phyloP scores from a whole-genome alignment of 2,329 filamentous ascomycete genomes.

The Neopestalotiopsis rosae region DNA sequence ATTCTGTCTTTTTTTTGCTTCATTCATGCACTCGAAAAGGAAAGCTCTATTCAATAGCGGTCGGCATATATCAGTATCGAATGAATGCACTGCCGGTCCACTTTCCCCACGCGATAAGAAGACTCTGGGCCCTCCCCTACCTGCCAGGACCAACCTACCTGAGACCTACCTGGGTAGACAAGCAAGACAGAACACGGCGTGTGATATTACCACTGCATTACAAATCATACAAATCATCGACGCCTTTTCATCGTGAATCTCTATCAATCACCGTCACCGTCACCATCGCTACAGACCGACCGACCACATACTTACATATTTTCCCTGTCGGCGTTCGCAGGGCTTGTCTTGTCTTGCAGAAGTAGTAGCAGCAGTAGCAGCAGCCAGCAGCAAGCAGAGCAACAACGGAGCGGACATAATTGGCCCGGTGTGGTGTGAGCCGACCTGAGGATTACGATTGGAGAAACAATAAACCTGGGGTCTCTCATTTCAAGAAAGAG shows the following conservation, averaged over 20 bases:
- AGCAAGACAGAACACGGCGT: no score
- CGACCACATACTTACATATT: not conserved
- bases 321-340: not conserved
- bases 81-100: not conserved
- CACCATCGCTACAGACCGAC: not conserved
- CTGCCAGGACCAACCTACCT: not conserved
- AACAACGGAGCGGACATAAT: not conserved
- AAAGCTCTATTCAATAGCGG: not conserved
- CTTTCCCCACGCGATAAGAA: not conserved
- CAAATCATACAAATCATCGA: slow-evolving; percentile 1
- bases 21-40: not conserved
- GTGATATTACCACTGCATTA: not conserved
- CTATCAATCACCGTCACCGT: not conserved
- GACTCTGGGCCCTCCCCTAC: not conserved
- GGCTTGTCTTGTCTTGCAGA: not conserved
- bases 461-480: not conserved
- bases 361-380: not conserved
- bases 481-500: not conserved
- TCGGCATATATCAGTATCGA: not conserved
- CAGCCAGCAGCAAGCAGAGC: no score
- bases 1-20: not conserved
- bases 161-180: not conserved
- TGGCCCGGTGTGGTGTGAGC: not conserved
- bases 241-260: not conserved
- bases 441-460: not conserved